Conservation (phyloP, 139 green algal genomes). For the Tetradesmus obliquus region DNA sequence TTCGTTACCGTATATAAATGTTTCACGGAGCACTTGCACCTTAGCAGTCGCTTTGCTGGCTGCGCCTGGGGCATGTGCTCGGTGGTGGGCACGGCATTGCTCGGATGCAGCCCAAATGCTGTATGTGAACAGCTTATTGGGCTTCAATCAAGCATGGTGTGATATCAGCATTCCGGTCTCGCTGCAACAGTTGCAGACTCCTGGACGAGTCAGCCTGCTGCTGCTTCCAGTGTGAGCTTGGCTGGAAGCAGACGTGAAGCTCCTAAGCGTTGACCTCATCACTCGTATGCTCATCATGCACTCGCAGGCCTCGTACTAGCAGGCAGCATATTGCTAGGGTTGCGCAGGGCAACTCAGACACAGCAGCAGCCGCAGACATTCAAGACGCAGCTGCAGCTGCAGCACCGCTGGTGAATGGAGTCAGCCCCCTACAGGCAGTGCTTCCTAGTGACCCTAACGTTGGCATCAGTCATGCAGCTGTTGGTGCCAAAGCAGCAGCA, state of each 20-base stretch:
- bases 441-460: not conserved
- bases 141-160: not conserved
- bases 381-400: slow-evolving; percentile 1
- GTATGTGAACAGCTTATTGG: not conserved
- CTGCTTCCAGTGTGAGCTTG: not conserved
- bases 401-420: not conserved
- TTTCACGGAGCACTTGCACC: not conserved
- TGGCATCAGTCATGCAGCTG: not conserved
- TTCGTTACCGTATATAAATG: no score
- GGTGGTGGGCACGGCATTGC: not conserved
- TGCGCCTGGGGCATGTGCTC: not conserved
- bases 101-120: not conserved
- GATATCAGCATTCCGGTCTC: not conserved
- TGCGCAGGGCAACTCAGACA: slow-evolving; percentile 21
- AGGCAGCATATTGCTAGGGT: slow-evolving; percentile 4
- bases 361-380: slow-evolving; percentile 5
- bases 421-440: not conserved
- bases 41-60: not conserved
- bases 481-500: slow-evolving; percentile 16
- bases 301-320: not conserved
- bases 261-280: not conserved
- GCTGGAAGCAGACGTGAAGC: not conserved
- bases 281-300: not conserved
- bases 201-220: not conserved
- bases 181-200: not conserved